Evolutionary conservation across 331 rosid genomes (phyloP), one percentile per base, ranked within the genome.

Genomic region (Acacia pycnantha): DNA sequence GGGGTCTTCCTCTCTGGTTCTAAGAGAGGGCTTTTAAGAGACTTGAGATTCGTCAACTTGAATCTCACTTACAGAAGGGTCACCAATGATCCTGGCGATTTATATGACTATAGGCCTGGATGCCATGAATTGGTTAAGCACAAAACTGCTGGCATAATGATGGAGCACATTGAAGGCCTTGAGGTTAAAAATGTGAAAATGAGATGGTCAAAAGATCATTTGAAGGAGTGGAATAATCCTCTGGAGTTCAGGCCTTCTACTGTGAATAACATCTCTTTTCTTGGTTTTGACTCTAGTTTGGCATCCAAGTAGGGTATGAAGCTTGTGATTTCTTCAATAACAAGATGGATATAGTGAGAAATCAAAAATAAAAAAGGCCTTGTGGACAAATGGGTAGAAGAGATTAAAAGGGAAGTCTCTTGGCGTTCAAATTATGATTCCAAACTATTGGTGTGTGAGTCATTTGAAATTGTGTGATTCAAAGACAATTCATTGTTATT

Each of bases 1-100:
- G 98, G 98, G 18, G 73, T 93, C 70, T 95, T 95, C 87, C 87
- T 95, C 51, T 87, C 98, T 16, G 98, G 98, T 70, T 95, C 97
- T 31, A 82, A 87, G 83, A 77, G 87, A 6, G 98, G 98, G 54
- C 84, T 87, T 37, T 86, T 95, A 14, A 88, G 90, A 62, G 89
- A 93, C 58, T 76, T 93, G 88, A 89, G 91, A 81, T 93, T 95
- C 93, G 51, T 82, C 79, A 93, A 95, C 86, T 65, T 93, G 92
- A 84, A 89, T 65, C 70, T 95, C 61, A 86, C 89, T 12, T 95
- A 86, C 74, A 79, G 88, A 83, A 90, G 94, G 84, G 79, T 93
- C 84, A 95, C 98, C 22, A 71, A 62, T 2, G 80, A 88, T 79
- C 61, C 81, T 21, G 98, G 88, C 86, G 98, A 97, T 33, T 79